A percentile compares a stretch with the other conserved stretches of the same genome.
phyloP scores from a whole-genome alignment of 2,329 filamentous ascomycete species.

The Colletotrichum orchidophilum region DNA sequence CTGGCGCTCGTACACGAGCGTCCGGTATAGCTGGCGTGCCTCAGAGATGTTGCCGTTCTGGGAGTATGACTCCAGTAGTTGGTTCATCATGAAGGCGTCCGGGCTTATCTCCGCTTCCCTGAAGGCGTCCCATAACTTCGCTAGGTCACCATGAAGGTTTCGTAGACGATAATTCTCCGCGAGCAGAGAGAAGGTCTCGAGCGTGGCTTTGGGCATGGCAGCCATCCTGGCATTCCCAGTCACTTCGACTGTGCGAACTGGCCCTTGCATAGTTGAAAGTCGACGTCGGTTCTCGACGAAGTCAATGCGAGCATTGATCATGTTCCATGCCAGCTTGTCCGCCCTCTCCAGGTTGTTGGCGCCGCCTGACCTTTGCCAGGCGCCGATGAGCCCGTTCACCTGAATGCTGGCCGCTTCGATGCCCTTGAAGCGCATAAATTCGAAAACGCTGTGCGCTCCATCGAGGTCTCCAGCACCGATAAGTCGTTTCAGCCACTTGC shows the following conservation, averaged over 20 bases:
- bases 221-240: constrained; percentile 17
- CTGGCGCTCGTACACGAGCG: constrained; percentile 58
- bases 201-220: constrained; percentile 66
- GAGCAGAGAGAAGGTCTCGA: constrained; percentile 82
- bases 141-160: constrained; percentile 64
- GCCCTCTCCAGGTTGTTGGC: constrained; percentile 66
- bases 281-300: constrained; percentile 63
- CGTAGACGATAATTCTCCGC: constrained; percentile 76
- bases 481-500: constrained; percentile 87
- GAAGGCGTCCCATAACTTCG: constrained; percentile 70
- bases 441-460: constrained; percentile 76
- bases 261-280: constrained; percentile 37
- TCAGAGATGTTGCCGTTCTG: constrained; percentile 64
- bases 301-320: constrained; percentile 75
- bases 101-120: constrained; percentile 70
- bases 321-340: constrained; percentile 77
- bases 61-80: constrained; percentile 74
- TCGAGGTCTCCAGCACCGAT: constrained; percentile 77
- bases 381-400: constrained; percentile 83
- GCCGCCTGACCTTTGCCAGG: constrained; percentile 74
- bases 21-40: constrained; percentile 65
- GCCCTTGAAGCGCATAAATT: constrained; percentile 77
- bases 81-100: constrained; percentile 82
- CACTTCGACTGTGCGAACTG: constrained; percentile 39
- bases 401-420: constrained; percentile 77